Base-by-base conservation (phyloP, 2,329 filamentous ascomycete genomes). In the Daldinia sp. region DNA sequence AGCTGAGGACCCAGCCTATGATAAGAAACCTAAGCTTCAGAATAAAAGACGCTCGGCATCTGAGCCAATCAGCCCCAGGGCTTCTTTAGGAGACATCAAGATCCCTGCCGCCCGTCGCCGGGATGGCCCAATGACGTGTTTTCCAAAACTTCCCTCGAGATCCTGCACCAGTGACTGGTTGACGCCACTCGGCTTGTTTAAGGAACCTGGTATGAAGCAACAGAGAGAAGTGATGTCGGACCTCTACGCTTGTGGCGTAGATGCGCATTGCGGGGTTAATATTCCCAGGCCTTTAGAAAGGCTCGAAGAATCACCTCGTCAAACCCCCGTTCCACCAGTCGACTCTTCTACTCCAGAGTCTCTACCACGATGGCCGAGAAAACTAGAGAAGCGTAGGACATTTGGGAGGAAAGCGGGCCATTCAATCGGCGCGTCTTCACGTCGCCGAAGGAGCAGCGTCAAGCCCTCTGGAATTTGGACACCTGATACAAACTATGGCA, bases 131-230 rank as follows among this genome's bases (percentile, higher is more conserved):
- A 72, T 74, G 54, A 74, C 74, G 48, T 72, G 63, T 2, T 75
- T 73, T 60, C 76, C 76, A 1, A 73, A 63, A 18, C 70, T 77
- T 37, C 63, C 56, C 44, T 75, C 76, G 4, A 74, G 75, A 26
- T 51, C 73, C 0, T 73, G 62, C 41, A 76, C 75, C 3, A 73
- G 69, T 58, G 76, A 78, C 30, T 77, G 75, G 76, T 39, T 77
- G 26, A 75, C 72, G 6, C 76, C 75, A 2, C 41, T 72, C 13
- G 71, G 70, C 4, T 44, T 73, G 7, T 68, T 65, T 37, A 65
- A 68, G 13, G 70, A 71, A 42, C 30, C 57, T 6, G 37, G 56
- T 15, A 6, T 55, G n/a, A 37, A 56, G 5, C 50, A 69, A 33
- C 56, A 56, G 26, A 62, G 53, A 64, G 50, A 28, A 55, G 68